phyloP scores from a whole-genome alignment of 106 monocot species.

The Hemerocallis citrina region DNA sequence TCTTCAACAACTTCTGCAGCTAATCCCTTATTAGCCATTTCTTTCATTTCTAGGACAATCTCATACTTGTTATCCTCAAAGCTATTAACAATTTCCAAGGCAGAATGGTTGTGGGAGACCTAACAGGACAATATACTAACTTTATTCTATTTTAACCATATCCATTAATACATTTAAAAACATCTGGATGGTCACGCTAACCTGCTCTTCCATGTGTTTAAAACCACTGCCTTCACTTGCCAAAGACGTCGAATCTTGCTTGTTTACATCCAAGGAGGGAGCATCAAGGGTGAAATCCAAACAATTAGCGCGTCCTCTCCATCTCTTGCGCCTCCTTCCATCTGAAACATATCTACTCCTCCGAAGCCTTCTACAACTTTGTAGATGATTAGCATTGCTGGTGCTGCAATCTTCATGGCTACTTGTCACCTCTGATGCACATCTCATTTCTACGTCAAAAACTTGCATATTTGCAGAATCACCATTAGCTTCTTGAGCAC shows the following conservation, averaged over 20 bases:
- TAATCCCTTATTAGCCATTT: conserved; percentile 78
- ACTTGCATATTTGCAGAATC: conserved; percentile 19
- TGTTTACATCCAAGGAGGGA: conserved; percentile 5
- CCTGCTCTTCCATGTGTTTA: conserved; percentile 39
- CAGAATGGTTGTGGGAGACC: conserved; percentile 32
- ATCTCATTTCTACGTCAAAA: conserved; percentile 42
- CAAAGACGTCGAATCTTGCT: conserved; percentile 6
- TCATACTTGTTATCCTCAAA: conserved; percentile 53
- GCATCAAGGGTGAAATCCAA: conserved; percentile 14
- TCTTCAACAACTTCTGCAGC: conserved; percentile 85
- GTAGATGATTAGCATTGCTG: conserved; percentile 35
- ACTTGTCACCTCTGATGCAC: conserved; percentile 29
- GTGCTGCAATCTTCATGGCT: conserved; percentile 77
- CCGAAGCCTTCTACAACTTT: conserved; percentile 51
- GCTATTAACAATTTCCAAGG: conserved; percentile 20
- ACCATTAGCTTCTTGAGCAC: conserved; percentile 26
- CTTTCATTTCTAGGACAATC: conserved; percentile 69
- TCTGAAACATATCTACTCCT: conserved; percentile 51
- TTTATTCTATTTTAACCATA: no score
- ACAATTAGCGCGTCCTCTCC: conserved; percentile 76
- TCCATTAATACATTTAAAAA: no score
- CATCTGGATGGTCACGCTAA: conserved; percentile 13
- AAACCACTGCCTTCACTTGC: conserved; percentile 15
- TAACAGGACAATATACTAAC: conserved; percentile 15
- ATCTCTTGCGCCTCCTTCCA: conserved; percentile 57